Conservation (phyloP, 2,329 filamentous ascomycete species). For the Calonectria hawksworthii region DNA sequence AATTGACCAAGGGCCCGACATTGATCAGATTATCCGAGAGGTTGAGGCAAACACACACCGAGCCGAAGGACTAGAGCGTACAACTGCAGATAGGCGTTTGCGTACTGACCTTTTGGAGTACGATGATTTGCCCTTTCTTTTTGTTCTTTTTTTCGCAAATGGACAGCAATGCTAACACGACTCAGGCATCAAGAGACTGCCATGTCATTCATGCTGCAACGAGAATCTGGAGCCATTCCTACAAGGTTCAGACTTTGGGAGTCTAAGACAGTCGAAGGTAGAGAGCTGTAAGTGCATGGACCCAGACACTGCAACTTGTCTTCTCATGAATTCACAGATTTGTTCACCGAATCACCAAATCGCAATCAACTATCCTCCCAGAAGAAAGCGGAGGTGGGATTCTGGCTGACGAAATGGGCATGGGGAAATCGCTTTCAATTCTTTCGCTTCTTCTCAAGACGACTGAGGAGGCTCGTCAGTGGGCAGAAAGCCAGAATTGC, state of each 20-base stretch:
- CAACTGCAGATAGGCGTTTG: slow-evolving; percentile 39
- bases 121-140: neutral
- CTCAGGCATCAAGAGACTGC: slow-evolving; percentile 56
- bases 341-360: slow-evolving; percentile 57
- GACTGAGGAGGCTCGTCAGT: slow-evolving; percentile 51
- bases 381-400: slow-evolving; percentile 60
- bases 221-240: slow-evolving; percentile 53
- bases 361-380: slow-evolving; percentile 43
- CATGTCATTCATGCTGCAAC: slow-evolving; percentile 54
- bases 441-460: slow-evolving; percentile 63
- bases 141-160: neutral
- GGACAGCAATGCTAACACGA: neutral
- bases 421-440: slow-evolving; percentile 70
- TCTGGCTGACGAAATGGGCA: slow-evolving; percentile 73
- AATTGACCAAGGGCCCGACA: neutral
- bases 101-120: slow-evolving; percentile 44
- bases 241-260: slow-evolving; percentile 51
- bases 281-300: slow-evolving; percentile 40
- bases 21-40: slow-evolving; percentile 27
- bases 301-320: neutral
- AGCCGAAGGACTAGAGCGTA: slow-evolving; percentile 34
- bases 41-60: slow-evolving; percentile 39
- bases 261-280: slow-evolving; percentile 40
- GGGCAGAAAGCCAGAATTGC: slow-evolving; percentile 47
- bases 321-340: slow-evolving; percentile 42